phyloP scores from a whole-genome alignment of 2,329 filamentous ascomycete genomes.

The Trichoderma simmonsii region DNA sequence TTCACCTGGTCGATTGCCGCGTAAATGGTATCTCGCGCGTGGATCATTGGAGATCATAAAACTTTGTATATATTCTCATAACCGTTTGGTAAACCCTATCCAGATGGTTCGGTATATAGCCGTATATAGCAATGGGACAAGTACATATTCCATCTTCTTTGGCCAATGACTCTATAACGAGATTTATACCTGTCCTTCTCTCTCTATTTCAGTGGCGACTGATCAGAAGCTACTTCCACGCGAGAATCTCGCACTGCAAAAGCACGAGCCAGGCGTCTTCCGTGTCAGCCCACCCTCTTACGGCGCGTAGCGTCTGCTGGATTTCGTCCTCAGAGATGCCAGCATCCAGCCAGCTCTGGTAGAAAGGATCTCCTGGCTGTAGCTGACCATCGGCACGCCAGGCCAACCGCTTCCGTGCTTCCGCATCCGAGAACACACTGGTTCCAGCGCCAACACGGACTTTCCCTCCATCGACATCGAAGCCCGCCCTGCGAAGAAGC shows the following conservation, averaged over 20 bases:
- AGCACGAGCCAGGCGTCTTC: constrained; percentile 9
- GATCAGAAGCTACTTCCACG: not conserved
- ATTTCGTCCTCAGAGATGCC: constrained; percentile 9
- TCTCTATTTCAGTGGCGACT: not conserved
- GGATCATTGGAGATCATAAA: not conserved
- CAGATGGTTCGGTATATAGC: not conserved
- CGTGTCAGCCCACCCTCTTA: not conserved
- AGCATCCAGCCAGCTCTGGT: constrained; percentile 10
- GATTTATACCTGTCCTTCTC: not conserved
- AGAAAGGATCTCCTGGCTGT: constrained; percentile 1
- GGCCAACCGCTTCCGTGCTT: not conserved
- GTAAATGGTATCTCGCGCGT: not conserved
- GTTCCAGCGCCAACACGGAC: not conserved
- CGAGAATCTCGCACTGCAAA: constrained; percentile 9
- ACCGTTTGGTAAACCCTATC: not conserved
- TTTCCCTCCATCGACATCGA: not conserved
- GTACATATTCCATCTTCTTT: not conserved
- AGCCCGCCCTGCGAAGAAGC: not conserved
- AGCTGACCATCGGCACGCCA: constrained; percentile 7
- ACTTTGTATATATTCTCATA: constrained; percentile 3
- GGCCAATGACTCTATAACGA: not conserved
- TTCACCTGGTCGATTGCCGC: constrained; percentile 18
- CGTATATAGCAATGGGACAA: not conserved
- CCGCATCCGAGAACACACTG: not conserved
- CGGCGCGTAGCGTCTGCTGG: not conserved